A percentile compares a stretch with the other conserved stretches of the same genome.
phyloP scores from a whole-genome alignment of 257 asterid genomes.

The Handroanthus guayacan region DNA sequence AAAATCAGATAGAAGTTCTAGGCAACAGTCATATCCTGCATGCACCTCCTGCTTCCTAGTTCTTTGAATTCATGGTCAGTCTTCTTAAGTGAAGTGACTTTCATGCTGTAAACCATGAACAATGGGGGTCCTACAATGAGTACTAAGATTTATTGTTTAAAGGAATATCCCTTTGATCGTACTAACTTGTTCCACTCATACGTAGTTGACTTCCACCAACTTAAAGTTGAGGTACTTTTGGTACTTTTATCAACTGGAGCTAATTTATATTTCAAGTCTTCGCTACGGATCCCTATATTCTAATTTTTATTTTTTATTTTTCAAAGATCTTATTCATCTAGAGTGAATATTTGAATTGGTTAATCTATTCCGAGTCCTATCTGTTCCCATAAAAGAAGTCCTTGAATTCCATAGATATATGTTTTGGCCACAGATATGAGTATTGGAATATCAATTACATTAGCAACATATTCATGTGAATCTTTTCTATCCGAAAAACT shows the following conservation, averaged over 20 bases:
- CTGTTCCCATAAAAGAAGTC: background rate
- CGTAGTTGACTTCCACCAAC: too few relatives aligned
- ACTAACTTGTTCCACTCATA: background rate
- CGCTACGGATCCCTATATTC: background rate
- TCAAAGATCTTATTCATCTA: background rate
- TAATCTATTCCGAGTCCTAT: conserved; percentile 4
- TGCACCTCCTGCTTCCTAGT: background rate
- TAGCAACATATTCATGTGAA: background rate
- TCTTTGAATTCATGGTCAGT: background rate
- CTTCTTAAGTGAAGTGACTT: background rate
- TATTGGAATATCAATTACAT: background rate
- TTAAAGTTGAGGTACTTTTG: too few relatives aligned
- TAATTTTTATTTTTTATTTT: background rate
- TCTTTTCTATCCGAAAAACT: background rate
- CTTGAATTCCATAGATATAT: background rate
- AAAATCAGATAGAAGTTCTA: conserved; percentile 1
- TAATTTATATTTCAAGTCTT: too few relatives aligned
- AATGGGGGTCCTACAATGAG: background rate
- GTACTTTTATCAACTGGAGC: too few relatives aligned
- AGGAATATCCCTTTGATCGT: background rate
- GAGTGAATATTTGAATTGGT: background rate
- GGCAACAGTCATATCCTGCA: background rate
- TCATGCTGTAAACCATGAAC: background rate
- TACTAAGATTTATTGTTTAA: background rate
- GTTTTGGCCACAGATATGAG: background rate